phyloP scores from a whole-genome alignment of 345 rosid species.

The Rhizophora apiculata region DNA sequence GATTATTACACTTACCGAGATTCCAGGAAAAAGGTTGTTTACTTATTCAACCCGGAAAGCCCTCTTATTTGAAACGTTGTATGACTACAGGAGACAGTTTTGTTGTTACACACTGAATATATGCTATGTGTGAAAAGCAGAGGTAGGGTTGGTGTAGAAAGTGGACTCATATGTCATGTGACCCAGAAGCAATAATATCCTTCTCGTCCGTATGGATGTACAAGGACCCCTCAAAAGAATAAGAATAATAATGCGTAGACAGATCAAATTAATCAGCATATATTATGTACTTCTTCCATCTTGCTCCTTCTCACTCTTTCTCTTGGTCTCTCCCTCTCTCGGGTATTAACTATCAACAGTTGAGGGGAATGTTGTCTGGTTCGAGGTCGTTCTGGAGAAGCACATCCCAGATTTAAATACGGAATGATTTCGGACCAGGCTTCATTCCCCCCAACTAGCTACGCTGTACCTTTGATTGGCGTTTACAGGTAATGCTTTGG shows the following conservation, averaged over 20 bases:
- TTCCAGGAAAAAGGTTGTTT: background rate
- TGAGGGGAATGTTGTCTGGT: constrained; percentile 84
- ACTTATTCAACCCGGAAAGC: constrained; percentile 8
- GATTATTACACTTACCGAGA: background rate
- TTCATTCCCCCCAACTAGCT: constrained; percentile 82
- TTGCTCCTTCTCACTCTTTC: background rate
- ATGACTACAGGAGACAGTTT: background rate
- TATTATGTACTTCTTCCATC: background rate
- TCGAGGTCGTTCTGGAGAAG: constrained; percentile 51
- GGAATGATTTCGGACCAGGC: constrained; percentile 93
- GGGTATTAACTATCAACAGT: constrained; percentile 18
- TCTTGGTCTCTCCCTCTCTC: too few relatives aligned
- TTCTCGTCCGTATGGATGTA: background rate
- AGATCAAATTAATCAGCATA: background rate
- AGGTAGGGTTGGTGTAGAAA: constrained; percentile 35
- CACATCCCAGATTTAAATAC: background rate
- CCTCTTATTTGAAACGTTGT: background rate
- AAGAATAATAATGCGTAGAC: background rate
- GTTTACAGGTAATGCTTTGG: background rate
- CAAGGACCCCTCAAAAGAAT: background rate
- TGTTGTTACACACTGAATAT: background rate
- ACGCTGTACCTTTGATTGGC: background rate
- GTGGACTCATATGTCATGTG: constrained; percentile 45
- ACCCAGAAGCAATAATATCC: constrained; percentile 19
- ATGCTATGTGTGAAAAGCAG: constrained; percentile 33